These are phyloP conservation scores for Pseudopithomyces chartarum DNA, from an alignment of 2,329 filamentous ascomycete genomes.

Conservation along the genomic window DNA sequence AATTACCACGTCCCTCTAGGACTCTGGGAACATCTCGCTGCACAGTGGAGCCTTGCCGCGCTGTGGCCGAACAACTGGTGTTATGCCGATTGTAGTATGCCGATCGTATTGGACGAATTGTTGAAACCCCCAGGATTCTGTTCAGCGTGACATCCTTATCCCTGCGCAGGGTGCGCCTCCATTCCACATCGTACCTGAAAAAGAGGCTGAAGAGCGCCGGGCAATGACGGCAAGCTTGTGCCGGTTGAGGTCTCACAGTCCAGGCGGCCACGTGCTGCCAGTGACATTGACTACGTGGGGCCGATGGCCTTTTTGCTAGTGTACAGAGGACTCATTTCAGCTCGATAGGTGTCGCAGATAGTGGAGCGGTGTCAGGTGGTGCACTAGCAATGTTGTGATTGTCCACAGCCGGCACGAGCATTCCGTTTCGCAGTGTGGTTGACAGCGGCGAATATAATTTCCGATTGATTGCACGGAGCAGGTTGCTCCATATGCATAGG, in stretches of 20 bases:
- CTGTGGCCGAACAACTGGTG: neutral
- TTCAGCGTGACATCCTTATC: neutral
- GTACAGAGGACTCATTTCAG: neutral
- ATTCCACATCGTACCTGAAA: neutral
- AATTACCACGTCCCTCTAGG: neutral
- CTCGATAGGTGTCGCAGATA: too few relatives aligned
- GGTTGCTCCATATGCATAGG: too few relatives aligned
- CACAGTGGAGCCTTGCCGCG: too few relatives aligned
- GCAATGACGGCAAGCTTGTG: neutral
- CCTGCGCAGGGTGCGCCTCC: neutral
- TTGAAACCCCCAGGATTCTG: neutral
- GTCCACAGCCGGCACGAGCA: too few relatives aligned
- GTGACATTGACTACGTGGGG: neutral
- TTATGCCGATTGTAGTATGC: neutral
- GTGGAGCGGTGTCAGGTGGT: too few relatives aligned
- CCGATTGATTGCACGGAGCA: too few relatives aligned
- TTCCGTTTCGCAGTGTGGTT: too few relatives aligned
- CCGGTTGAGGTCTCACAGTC: neutral
- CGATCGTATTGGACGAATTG: neutral
- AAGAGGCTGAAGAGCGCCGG: conserved; percentile 1
- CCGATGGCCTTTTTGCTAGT: neutral
- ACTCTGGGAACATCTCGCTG: too few relatives aligned
- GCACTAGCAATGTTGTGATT: too few relatives aligned
- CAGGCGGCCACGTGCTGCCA: neutral
- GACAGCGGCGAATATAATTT: too few relatives aligned